Evolutionary conservation across 768 basidiomycete genomes (phyloP), one percentile per base, ranked within the genome.

Genomic region (Thelephora ganbajun): DNA sequence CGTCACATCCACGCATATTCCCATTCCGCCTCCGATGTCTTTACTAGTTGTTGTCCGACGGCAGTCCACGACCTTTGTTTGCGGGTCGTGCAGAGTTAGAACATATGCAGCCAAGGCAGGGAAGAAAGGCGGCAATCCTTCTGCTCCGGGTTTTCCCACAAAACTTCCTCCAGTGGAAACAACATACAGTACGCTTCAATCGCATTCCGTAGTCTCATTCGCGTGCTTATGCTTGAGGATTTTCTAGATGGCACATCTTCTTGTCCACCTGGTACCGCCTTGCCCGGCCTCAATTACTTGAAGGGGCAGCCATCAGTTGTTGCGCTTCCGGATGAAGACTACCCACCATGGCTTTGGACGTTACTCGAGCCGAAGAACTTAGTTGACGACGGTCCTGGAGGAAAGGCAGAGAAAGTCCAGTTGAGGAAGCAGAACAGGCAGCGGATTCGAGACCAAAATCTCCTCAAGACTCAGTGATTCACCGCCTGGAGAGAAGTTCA

Each of bases 341-440:
- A 96, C 61, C 92, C 92, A 2, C 61, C 74, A 6, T 96, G 92
- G 92, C 61, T 96, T 35, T 96, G 92, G 92, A 79, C 71, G 12
- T 58, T 90, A 35, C 64, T 87, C 16, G 62, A 78, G 50, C 73
- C 79, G 4, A 75, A 73, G 56, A 70, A 70, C 36, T 66, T 72
- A 47, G 72, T 71, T 14, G 81, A 86, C 47, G 83, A 87, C 51
- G 82, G 82, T 1, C 83, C 79, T 1, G 85, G 83, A 16, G 82
- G 86, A 18, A 73, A 74, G 60, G 76, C 69, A 44, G 72, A 74
- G 61, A 67, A 67, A 56, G 55, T 57, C 33, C 64, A 66, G 49
- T 66, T 83, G 62, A 67, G 84, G 57, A 66, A 66, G 56, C 72
- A 72, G 50, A 85, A 82, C 47, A 70, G 78, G 47, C 73, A 79